Conservation (phyloP, 345 rosid genomes). For the Rhizophora mangle region DNA sequence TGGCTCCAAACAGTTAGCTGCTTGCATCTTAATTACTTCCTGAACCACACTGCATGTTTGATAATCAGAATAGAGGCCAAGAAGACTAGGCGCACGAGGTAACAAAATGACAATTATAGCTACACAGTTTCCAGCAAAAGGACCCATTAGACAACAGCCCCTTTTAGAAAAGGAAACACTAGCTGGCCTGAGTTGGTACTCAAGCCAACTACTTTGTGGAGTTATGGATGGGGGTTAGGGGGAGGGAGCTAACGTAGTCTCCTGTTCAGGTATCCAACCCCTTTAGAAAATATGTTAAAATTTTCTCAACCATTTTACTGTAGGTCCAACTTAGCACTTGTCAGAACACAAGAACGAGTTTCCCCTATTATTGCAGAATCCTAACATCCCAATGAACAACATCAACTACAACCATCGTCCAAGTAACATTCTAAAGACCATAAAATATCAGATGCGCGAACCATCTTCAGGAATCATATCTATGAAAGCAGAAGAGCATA, state of each 20-base stretch:
- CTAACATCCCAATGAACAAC: not conserved
- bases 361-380: not conserved
- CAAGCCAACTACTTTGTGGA: too few species aligned
- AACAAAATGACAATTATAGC: not conserved
- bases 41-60: conserved; percentile 70
- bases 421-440: not conserved
- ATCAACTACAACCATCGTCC: conserved; percentile 5
- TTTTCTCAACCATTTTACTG: too few species aligned
- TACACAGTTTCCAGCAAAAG: not conserved
- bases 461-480: not conserved
- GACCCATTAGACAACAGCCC: not conserved
- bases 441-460: not conserved
- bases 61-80: conserved; percentile 24
- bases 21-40: conserved; percentile 76
- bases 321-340: too few species aligned
- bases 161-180: too few species aligned
- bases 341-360: too few species aligned
- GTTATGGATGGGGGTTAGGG: too few species aligned
- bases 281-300: not conserved
- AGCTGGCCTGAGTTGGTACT: too few species aligned
- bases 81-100: not conserved
- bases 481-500: too few species aligned
- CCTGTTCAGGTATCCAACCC: too few species aligned
- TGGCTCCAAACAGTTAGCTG: conserved; percentile 50
- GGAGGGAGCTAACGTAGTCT: too few species aligned